These are phyloP conservation scores for Pochonia chlamydosporia DNA, from an alignment of 2,329 filamentous ascomycete species.

Conservation along the genomic window DNA sequence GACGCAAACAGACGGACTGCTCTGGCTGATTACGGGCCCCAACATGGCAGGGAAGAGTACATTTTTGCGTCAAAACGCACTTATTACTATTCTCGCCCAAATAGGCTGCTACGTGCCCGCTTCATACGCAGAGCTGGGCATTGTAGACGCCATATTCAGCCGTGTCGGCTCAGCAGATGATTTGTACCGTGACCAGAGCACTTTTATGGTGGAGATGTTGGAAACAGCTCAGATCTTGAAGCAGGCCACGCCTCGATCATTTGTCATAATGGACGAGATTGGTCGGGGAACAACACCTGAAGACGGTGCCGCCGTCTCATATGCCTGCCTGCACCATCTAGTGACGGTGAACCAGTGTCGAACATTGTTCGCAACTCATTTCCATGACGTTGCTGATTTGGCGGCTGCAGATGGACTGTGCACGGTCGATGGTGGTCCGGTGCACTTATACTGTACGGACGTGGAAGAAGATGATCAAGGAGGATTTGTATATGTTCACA, in stretches of 20 bases:
- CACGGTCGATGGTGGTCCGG: conserved; percentile 25
- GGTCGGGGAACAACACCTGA: conserved; percentile 90
- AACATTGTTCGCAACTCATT: conserved; percentile 90
- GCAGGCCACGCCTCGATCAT: conserved; percentile 74
- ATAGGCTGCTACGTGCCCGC: conserved; percentile 91
- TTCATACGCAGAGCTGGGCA: conserved; percentile 73
- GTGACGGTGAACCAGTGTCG: conserved; percentile 72
- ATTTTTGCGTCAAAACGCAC: conserved; percentile 89
- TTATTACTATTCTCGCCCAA: conserved; percentile 91
- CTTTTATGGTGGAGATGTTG: conserved; percentile 99
- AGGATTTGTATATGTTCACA: conserved; percentile 83
- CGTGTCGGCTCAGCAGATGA: conserved; percentile 93
- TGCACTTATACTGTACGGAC: conserved; percentile 85
- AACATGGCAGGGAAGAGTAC: conserved; percentile 99
- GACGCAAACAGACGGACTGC: conserved; percentile 54
- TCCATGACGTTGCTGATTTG: conserved; percentile 78
- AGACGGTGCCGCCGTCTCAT: conserved; percentile 86
- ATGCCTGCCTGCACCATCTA: conserved; percentile 80
- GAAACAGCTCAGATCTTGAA: conserved; percentile 89
- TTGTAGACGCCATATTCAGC: conserved; percentile 95
- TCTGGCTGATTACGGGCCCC: conserved; percentile 72
- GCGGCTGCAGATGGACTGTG: conserved; percentile 47
- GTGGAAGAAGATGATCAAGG: conserved; percentile 65
- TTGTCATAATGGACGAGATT: conserved; percentile 98
- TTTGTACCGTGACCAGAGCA: conserved; percentile 89